Evolutionary conservation across 2,329 filamentous ascomycete species (phyloP).

Genomic region (Clonostachys byssicola): DNA sequence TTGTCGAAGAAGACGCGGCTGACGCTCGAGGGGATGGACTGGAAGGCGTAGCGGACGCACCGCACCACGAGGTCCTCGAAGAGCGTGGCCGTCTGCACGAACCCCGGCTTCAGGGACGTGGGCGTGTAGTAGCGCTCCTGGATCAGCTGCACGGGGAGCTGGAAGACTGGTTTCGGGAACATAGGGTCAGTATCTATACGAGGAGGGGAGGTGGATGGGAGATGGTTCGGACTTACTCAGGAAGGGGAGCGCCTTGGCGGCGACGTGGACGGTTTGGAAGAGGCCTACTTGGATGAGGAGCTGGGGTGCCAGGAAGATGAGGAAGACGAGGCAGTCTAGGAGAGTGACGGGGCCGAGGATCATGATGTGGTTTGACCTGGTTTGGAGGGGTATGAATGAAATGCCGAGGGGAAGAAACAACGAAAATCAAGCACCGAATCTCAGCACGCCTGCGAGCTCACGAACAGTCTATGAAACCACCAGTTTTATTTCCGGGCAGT

Average conservation of each 20-base stretch:
- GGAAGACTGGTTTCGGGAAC: slow-evolving; percentile 11
- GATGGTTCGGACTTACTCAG: slow-evolving; percentile 46
- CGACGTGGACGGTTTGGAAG: slow-evolving; percentile 51
- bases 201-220: neutral
- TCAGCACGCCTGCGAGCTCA: too few relatives aligned
- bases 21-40: slow-evolving; percentile 62
- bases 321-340: slow-evolving; percentile 71
- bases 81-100: slow-evolving; percentile 63
- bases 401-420: too few relatives aligned
- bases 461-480: too few relatives aligned
- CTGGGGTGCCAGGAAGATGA: slow-evolving; percentile 67
- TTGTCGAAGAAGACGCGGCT: slow-evolving; percentile 77
- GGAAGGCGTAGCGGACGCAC: slow-evolving; percentile 75
- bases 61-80: slow-evolving; percentile 77
- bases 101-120: slow-evolving; percentile 40
- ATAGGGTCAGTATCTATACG: neutral
- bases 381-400: too few relatives aligned
- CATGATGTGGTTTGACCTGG: slow-evolving; percentile 54
- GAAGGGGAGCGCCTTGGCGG: slow-evolving; percentile 63
- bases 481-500: too few relatives aligned
- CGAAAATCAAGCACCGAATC: too few relatives aligned
- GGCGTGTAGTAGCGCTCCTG: slow-evolving; percentile 21
- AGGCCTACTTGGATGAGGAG: slow-evolving; percentile 65
- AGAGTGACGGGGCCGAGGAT: slow-evolving; percentile 71
- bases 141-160: slow-evolving; percentile 19